These are phyloP conservation scores for Jackrogersella multiformis DNA, from an alignment of 495 filamentous ascomycete genomes.

Conservation along the genomic window DNA sequence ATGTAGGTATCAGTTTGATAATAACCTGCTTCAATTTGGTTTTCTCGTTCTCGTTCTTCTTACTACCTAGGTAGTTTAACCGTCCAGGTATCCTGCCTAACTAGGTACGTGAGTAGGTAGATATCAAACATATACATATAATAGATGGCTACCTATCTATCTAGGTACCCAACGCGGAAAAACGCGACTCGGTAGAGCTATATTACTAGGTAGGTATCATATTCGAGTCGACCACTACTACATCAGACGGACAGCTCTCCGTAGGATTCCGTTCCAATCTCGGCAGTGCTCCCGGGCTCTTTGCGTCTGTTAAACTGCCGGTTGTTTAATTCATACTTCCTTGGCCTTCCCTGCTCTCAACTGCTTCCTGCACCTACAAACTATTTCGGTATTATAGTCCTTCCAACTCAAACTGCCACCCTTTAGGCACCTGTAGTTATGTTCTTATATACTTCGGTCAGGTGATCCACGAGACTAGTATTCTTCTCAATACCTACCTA, in stretches of 20 bases:
- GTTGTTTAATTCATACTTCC: conserved; percentile 20
- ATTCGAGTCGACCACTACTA: conserved; percentile 21
- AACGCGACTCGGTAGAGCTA: conserved; percentile 21
- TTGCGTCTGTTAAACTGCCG: conserved; percentile 45
- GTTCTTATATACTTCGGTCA: conserved; percentile 40
- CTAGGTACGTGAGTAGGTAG: no score
- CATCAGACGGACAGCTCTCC: conserved; percentile 22
- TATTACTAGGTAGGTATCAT: no score
- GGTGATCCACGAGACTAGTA: conserved; percentile 37
- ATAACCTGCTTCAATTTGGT: no score
- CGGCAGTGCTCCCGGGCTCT: conserved; percentile 20
- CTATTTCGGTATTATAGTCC: conserved; percentile 21
- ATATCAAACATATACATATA: background rate
- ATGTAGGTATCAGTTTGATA: no score
- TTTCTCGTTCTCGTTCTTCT: no score
- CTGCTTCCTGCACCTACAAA: conserved; percentile 8
- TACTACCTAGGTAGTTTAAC: no score
- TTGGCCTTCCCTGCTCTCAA: conserved; percentile 12
- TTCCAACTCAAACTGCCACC: conserved; percentile 3
- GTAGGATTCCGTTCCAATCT: conserved; percentile 37
- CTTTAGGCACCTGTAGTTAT: conserved; percentile 31
- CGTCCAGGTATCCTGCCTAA: no score
- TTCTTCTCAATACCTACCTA: no score
- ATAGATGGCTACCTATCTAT: background rate
- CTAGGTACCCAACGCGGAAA: conserved; percentile 1